Evolutionary conservation across 495 filamentous ascomycete genomes (phyloP).

Genomic region (Aspergillus bertholletiae): DNA sequence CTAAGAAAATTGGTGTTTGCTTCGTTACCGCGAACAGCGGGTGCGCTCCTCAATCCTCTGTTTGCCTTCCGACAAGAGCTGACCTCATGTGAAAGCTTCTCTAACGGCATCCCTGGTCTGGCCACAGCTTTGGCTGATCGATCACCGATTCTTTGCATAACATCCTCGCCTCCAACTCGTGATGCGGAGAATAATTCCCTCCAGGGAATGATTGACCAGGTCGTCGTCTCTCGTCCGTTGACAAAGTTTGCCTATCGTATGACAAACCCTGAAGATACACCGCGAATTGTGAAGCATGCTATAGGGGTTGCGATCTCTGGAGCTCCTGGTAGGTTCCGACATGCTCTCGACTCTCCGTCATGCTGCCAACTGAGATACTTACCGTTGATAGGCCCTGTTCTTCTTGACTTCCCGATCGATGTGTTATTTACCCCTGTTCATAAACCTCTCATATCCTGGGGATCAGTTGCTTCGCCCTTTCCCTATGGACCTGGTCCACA

Average conservation of each 20-base stretch:
- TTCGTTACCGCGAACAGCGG: conserved; percentile 32
- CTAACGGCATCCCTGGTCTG: conserved; percentile 27
- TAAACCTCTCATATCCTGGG: too few relatives aligned
- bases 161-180: conserved; percentile 23
- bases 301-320: conserved; percentile 23
- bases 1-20: conserved; percentile 21
- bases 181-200: conserved; percentile 30
- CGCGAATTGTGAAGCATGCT: conserved; percentile 24
- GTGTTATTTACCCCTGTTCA: too few relatives aligned
- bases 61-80: too few relatives aligned
- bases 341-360: too few relatives aligned
- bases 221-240: conserved; percentile 19
- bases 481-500: too few relatives aligned
- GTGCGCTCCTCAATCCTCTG: conserved; percentile 12
- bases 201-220: conserved; percentile 27
- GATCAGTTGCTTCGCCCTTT: too few relatives aligned
- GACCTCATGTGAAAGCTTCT: conserved; percentile 21
- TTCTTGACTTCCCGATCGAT: too few relatives aligned
- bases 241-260: conserved; percentile 30
- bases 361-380: too few relatives aligned
- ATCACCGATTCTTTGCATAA: conserved; percentile 26
- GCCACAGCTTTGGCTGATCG: conserved; percentile 26
- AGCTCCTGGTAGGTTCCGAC: conserved; percentile 28
- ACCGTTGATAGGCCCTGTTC: too few relatives aligned
- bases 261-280: conserved; percentile 22